Evolutionary conservation across 331 rosid species (phyloP), one percentile per base, ranked within the genome.

Genomic region (Pyrus hybrid): DNA sequence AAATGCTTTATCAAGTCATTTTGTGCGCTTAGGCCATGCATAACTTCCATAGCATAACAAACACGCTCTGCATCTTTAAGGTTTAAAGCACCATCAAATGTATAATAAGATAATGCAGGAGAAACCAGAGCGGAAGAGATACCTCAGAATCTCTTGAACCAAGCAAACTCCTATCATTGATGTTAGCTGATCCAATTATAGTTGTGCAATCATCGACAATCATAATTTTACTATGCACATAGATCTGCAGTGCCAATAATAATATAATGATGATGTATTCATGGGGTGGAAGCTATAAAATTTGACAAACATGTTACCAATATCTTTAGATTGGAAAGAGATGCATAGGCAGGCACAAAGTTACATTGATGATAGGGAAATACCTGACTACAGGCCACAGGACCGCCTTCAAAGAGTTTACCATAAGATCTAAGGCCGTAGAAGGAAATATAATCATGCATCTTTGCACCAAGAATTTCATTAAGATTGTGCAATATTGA

Each of bases 111-210:
- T 32, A 30, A 53, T 68, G 63, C 17, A 43, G 67, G 47, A 53
- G 71, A 65, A 69, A 30, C 76, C 72, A 45, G 23, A 64, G 58
- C 53, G 61, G 56, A 23, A 75, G 65, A 71, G 43, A 73, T 88
- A 95, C 99, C 97, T 95, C 99, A 66, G 99, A 95, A 79, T 95
- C 99, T 85, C 99, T 86, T 32, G 94, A 88, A 54, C 99, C 99
- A 49, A 92, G 97, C 85, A 95, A 82, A 84, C 99, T 95, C 85
- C 98, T 88, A 79, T 95, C 99, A 71, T 95, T 95, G 80, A 95
- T 95, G 81, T 95, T 95, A 84, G 99, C 99, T 57, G 98, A 95
- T 76, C 99, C 98, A 82, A 95, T 91, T 80, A 95, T 78, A 76
- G 90, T 80, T 25, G 83, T 81, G 73, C 91, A 86, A 72, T 95